Percentiles rank a stretch among this genome's conserved stretches.
These are phyloP conservation scores for Dothiorella sarmentorum DNA, from an alignment of 2,329 filamentous ascomycete genomes.

Conservation along the genomic window DNA sequence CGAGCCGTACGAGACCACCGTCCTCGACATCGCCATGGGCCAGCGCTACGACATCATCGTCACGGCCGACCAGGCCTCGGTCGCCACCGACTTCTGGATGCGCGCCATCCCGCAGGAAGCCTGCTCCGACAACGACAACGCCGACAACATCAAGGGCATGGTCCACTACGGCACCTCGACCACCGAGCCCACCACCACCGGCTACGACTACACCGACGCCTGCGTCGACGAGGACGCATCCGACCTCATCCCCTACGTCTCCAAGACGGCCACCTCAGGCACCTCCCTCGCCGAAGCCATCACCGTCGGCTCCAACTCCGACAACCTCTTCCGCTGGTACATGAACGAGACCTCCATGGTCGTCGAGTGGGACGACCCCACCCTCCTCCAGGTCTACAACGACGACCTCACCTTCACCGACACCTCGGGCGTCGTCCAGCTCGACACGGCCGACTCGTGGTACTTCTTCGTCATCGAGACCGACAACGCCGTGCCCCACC, in stretches of 20 bases:
- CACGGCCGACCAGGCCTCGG: conserved; percentile 30
- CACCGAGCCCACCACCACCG: neutral
- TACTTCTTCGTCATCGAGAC: conserved; percentile 18
- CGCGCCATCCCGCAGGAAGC: conserved; percentile 13
- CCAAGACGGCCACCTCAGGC: conserved; percentile 10
- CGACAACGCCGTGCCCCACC: conserved; percentile 35
- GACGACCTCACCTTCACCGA: conserved; percentile 23
- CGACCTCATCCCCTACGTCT: conserved; percentile 39
- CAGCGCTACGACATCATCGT: conserved; percentile 41
- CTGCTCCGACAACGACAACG: conserved; percentile 17
- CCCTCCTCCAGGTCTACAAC: conserved; percentile 35
- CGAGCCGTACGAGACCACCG: conserved; percentile 31
- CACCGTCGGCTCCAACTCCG: conserved; percentile 7
- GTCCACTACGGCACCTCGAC: conserved; percentile 14
- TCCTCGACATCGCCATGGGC: conserved; percentile 33
- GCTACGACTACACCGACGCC: conserved; percentile 14
- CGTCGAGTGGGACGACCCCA: conserved; percentile 37
- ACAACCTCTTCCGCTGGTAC: conserved; percentile 39
- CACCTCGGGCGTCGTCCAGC: conserved; percentile 32
- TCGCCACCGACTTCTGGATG: conserved; percentile 19
- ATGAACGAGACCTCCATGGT: conserved; percentile 36
- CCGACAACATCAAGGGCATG: conserved; percentile 17
- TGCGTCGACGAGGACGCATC: conserved; percentile 19
- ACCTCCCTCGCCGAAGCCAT: conserved; percentile 9
- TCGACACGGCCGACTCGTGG: conserved; percentile 24